Evolutionary conservation across 2,329 filamentous ascomycete genomes (phyloP).

Genomic region (Diplodia sapinea): DNA sequence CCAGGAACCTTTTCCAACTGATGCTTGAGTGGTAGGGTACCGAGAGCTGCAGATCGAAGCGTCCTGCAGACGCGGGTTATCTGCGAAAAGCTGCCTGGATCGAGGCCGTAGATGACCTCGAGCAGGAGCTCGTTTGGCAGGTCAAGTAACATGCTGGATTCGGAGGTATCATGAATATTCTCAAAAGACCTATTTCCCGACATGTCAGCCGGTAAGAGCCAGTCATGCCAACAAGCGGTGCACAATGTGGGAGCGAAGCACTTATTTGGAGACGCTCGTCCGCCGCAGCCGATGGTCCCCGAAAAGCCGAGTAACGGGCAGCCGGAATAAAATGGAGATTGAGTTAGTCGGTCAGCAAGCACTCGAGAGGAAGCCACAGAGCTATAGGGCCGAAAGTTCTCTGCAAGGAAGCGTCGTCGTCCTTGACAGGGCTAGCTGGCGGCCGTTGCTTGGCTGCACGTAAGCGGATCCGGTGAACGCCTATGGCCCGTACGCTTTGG

Average conservation of each 20-base stretch:
- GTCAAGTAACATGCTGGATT: constrained; percentile 33
- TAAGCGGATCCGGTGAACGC: background rate
- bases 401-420: background rate
- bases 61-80: constrained; percentile 35
- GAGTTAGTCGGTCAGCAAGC: background rate
- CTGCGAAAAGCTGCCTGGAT: constrained; percentile 37
- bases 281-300: background rate
- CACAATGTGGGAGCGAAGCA: background rate
- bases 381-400: background rate
- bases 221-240: background rate
- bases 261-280: background rate
- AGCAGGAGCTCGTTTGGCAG: constrained; percentile 37
- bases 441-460: constrained; percentile 4
- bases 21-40: constrained; percentile 33
- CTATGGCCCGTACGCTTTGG: background rate
- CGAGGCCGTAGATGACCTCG: constrained; percentile 35
- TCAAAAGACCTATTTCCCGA: background rate
- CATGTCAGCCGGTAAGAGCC: constrained; percentile 15
- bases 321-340: background rate
- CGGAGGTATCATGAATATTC: background rate
- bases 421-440: constrained; percentile 3
- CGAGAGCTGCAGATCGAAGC: constrained; percentile 36
- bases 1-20: constrained; percentile 35
- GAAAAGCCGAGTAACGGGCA: background rate
- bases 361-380: background rate